These are phyloP conservation scores for Penicillium paxilli DNA, from an alignment of 495 filamentous ascomycete species.

Conservation along the genomic window DNA sequence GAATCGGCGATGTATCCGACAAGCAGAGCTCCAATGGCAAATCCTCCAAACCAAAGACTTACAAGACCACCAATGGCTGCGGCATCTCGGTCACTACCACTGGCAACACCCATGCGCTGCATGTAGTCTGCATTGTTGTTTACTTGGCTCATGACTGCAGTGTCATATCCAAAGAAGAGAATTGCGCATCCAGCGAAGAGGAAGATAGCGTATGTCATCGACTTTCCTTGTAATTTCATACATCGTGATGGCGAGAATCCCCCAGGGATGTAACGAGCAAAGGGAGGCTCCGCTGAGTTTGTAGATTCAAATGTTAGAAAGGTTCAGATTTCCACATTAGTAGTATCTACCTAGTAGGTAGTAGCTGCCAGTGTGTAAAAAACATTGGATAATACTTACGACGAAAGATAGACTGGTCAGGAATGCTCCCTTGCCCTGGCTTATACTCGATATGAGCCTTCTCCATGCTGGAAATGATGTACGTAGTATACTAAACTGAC, in stretches of 20 bases:
- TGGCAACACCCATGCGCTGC: constrained; percentile 20
- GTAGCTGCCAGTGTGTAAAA: neutral
- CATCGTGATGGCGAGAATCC: constrained; percentile 26
- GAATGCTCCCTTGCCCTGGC: neutral
- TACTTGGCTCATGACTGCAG: constrained; percentile 40
- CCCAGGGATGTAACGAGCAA: constrained; percentile 21
- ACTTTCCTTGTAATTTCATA: constrained; percentile 17
- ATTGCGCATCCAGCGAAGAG: constrained; percentile 25
- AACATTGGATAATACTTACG: neutral
- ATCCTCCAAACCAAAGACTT: constrained; percentile 28
- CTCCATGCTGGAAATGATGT: neutral
- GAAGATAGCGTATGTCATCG: constrained; percentile 25
- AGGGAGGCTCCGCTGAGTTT: constrained; percentile 12
- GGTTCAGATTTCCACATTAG: too few relatives aligned
- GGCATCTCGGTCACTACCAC: constrained; percentile 17
- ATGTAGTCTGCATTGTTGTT: constrained; percentile 37
- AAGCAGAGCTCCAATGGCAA: constrained; percentile 20
- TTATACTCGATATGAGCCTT: neutral
- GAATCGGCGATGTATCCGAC: constrained; percentile 36
- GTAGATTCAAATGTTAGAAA: too few relatives aligned
- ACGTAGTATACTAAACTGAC: too few relatives aligned
- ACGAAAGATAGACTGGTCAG: constrained; percentile 5
- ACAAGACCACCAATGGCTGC: constrained; percentile 29
- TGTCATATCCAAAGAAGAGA: constrained; percentile 41
- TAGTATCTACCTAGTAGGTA: too few relatives aligned